Base-by-base conservation (phyloP, 768 basidiomycete genomes). In the Boletus fagicola region DNA sequence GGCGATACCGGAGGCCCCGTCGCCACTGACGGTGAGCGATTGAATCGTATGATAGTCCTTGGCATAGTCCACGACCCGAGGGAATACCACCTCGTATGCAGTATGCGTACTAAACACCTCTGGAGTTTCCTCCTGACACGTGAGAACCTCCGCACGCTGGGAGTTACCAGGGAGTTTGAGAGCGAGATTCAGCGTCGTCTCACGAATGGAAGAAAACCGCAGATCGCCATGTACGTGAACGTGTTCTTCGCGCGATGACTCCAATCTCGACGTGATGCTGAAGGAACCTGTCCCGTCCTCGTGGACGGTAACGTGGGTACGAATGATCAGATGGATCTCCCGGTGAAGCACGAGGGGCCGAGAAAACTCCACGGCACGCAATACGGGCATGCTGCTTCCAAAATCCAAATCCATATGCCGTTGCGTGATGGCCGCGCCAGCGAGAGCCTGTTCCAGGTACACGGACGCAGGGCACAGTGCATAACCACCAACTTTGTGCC, bases 381-480 rank as follows among this genome's bases (percentile, higher is more conserved):
- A 65, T 2, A 75, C 62, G n/a, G 78, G 65, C 59, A 66, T 63
- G 22, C 60, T 67, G 20, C 65, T 56, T n/a, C 77, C 72, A 35
- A 68, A 67, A 35, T 75, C 75, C 16, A 66, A 53, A 1, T 64
- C 64, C 30, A 74, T 64, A 20, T 78, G 67, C 12, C 67, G 67
- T 26, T 67, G 65, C 4, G 76, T 63, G 33, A 80, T 72, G 31
- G 72, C 56, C 12, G 81, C 71, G 1, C 78, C 80, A 7, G 81
- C 77, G 36, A 80, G 68, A 0, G 75, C 80, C 42, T 83, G 78
- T 60, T 88, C 85, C 13, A 84, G 65, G 60, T 87, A 87, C 2
- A 87, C 78, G 0, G 85, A 87, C 1, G 84, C 87, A 11, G 87
- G 86, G 60, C 86, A 88, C 5, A 87, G 74, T 0, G 83, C 75